These are phyloP conservation scores for Iris pallida DNA, from an alignment of 116 monocot species.

Conservation along the genomic window DNA sequence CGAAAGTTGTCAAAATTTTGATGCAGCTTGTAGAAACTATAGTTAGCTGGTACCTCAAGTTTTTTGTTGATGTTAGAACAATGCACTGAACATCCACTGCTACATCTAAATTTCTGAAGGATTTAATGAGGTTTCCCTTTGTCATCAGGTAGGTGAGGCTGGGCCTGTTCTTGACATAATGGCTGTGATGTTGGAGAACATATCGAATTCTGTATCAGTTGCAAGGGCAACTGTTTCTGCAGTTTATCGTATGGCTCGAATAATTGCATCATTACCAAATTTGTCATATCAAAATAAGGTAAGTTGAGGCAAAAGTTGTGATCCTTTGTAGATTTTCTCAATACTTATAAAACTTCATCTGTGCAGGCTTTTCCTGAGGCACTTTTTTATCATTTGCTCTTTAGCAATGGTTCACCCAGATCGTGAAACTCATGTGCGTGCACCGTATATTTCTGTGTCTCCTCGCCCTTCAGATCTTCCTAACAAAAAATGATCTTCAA, in stretches of 20 bases:
- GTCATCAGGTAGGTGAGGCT: slow-evolving; percentile 76
- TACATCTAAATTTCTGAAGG: neutral
- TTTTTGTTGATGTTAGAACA: neutral
- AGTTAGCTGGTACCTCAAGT: slow-evolving; percentile 3
- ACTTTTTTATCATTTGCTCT: slow-evolving; percentile 73
- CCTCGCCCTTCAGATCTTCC: slow-evolving; percentile 30
- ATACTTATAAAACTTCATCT: neutral
- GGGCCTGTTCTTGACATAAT: slow-evolving; percentile 88
- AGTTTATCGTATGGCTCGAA: slow-evolving; percentile 84
- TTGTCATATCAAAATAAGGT: slow-evolving; percentile 81
- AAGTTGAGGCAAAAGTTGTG: slow-evolving; percentile 12
- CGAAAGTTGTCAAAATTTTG: neutral
- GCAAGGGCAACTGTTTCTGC: slow-evolving; percentile 79
- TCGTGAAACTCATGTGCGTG: slow-evolving; percentile 64
- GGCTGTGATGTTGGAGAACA: slow-evolving; percentile 79
- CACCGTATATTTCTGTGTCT: slow-evolving; percentile 76
- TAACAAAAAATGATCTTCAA: slow-evolving; percentile 38
- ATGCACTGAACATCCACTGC: neutral
- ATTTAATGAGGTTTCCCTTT: slow-evolving; percentile 1
- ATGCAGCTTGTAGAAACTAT: neutral
- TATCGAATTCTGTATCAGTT: slow-evolving; percentile 44
- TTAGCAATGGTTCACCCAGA: slow-evolving; percentile 83
- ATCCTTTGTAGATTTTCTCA: neutral
- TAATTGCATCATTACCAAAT: slow-evolving; percentile 82
- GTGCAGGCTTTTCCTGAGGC: slow-evolving; percentile 88